These are phyloP conservation scores for Lasiosphaeria miniovina DNA, from an alignment of 495 filamentous ascomycete species.

Conservation along the genomic window DNA sequence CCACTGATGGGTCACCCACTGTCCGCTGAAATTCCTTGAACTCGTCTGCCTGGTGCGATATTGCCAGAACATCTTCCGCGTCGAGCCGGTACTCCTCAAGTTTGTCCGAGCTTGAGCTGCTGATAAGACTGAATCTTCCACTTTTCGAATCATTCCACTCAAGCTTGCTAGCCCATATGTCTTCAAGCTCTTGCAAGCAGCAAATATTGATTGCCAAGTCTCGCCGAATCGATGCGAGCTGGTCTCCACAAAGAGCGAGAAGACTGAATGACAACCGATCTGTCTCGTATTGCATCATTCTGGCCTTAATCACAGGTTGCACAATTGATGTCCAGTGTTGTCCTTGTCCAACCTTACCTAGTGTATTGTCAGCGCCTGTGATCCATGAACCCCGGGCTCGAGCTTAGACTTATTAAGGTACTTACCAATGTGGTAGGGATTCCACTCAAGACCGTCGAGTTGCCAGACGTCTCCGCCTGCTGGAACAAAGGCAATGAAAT, in stretches of 20 bases:
- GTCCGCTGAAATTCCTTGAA: constrained; percentile 4
- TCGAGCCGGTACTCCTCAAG: constrained; percentile 27
- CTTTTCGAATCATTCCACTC: constrained; percentile 1
- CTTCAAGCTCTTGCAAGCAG: constrained; percentile 28
- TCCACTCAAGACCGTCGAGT: constrained; percentile 78
- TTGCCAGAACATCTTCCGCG: constrained; percentile 15
- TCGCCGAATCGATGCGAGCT: constrained; percentile 23
- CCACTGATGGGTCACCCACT: constrained; percentile 10
- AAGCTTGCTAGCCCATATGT: constrained; percentile 14
- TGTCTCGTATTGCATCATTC: constrained; percentile 40
- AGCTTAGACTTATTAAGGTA: constrained; percentile 54
- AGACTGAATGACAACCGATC: constrained; percentile 43
- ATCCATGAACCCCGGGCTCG: background rate
- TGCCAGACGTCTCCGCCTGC: constrained; percentile 75
- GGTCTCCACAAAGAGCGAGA: constrained; percentile 44
- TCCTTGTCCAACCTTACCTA: constrained; percentile 22
- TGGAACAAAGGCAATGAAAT: constrained; percentile 90
- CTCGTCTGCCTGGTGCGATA: background rate
- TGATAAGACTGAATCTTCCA: background rate
- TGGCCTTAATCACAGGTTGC: constrained; percentile 35
- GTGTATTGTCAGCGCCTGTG: background rate
- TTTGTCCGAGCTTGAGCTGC: constrained; percentile 10
- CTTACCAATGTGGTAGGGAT: constrained; percentile 70
- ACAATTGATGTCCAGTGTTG: constrained; percentile 42
- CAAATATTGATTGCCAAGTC: constrained; percentile 36